These are phyloP conservation scores for Pythium monospermum DNA, from an alignment of 352 stramenopile species.

Conservation along the genomic window DNA sequence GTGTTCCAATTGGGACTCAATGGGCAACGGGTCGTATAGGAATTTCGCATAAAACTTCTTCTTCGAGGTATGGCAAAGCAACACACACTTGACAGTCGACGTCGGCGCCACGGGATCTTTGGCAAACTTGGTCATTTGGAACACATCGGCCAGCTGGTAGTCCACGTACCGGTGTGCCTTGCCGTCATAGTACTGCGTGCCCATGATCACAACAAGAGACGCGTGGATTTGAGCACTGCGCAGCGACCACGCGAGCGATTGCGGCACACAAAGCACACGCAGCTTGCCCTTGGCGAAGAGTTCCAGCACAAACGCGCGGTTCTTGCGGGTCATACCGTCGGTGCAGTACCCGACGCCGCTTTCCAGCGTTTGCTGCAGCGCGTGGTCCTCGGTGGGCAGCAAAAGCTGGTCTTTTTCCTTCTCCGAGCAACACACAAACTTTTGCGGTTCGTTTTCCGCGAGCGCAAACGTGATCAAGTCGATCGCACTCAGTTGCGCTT, in stretches of 20 bases:
- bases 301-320: slow-evolving; percentile 87
- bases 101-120: slow-evolving; percentile 26
- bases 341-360: slow-evolving; percentile 96
- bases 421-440: slow-evolving; percentile 42
- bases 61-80: slow-evolving; percentile 97
- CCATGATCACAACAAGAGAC: slow-evolving; percentile 97
- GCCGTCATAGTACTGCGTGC: slow-evolving; percentile 97
- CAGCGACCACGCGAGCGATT: slow-evolving; percentile 92
- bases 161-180: slow-evolving; percentile 95
- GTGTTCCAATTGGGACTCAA: slow-evolving; percentile 98
- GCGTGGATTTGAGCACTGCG: slow-evolving; percentile 56
- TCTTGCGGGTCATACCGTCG: slow-evolving; percentile 88
- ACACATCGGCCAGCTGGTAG: slow-evolving; percentile 95
- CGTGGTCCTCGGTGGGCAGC: slow-evolving; percentile 78
- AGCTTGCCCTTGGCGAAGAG: slow-evolving; percentile 88
- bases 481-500: slow-evolving; percentile 98
- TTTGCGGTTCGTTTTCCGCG: slow-evolving; percentile 72
- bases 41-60: slow-evolving; percentile 99
- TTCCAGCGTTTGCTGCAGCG: slow-evolving; percentile 92
- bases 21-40: slow-evolving; percentile 98
- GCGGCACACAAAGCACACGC: slow-evolving; percentile 93
- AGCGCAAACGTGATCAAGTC: slow-evolving; percentile 97
- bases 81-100: slow-evolving; percentile 90
- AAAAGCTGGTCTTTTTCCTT: slow-evolving; percentile 20
- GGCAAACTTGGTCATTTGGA: slow-evolving; percentile 97